These are phyloP conservation scores for Boletus insuetus DNA, from an alignment of 768 basidiomycete species.

Conservation along the genomic window DNA sequence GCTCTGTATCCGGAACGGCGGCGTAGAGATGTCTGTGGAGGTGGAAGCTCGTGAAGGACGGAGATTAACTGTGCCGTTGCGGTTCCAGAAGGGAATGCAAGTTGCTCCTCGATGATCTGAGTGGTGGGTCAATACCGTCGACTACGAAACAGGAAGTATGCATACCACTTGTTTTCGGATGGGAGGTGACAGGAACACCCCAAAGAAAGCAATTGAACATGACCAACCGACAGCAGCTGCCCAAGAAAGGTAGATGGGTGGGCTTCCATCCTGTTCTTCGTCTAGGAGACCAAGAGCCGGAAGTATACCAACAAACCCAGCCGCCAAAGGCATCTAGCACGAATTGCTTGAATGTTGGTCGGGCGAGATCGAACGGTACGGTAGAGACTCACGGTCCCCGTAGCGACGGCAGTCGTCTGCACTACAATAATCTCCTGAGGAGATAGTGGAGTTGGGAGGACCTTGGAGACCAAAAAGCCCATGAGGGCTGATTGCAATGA, in stretches of 20 bases:
- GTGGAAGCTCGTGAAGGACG: constrained; percentile 76
- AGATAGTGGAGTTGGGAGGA: constrained; percentile 71
- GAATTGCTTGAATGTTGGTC: background rate
- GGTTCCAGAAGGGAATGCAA: constrained; percentile 92
- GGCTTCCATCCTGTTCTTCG: constrained; percentile 68
- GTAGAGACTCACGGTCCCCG: constrained; percentile 53
- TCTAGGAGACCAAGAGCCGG: constrained; percentile 85
- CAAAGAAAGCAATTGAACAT: constrained; percentile 90
- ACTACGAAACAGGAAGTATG: constrained; percentile 8
- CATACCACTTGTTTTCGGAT: constrained; percentile 90
- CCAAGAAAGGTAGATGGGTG: constrained; percentile 75
- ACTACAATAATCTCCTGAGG: constrained; percentile 92
- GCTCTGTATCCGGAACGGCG: constrained; percentile 56
- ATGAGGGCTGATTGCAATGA: constrained; percentile 92
- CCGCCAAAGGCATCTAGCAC: constrained; percentile 74
- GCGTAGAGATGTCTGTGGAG: constrained; percentile 56
- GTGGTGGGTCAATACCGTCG: constrained; percentile 2
- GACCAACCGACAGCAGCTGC: constrained; percentile 80
- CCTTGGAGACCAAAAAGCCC: constrained; percentile 79
- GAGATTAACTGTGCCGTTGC: constrained; percentile 95
- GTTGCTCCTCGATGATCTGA: constrained; percentile 90
- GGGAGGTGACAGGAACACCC: constrained; percentile 97
- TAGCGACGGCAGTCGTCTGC: constrained; percentile 94
- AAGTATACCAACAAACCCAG: constrained; percentile 88
- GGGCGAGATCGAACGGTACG: background rate